Evolutionary conservation across 495 filamentous ascomycete genomes (phyloP), one percentile per base, ranked within the genome.

Genomic region (Hypoxylon perforatum): DNA sequence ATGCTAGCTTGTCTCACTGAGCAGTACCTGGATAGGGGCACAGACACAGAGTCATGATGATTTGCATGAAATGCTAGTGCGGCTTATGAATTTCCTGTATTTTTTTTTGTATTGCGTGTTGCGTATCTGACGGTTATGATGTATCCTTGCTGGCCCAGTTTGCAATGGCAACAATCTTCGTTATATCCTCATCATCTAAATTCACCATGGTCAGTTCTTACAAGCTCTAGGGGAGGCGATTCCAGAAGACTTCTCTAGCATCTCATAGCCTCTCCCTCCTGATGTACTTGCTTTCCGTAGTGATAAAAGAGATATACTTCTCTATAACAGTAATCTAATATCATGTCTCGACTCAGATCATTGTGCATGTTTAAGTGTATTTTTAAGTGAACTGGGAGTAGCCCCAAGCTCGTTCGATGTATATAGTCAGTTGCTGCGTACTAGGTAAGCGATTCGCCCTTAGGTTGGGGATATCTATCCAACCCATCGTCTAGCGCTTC

Each of bases 401-500:
- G 22, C 14, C 12, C 51, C n/a, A 22, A 0, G 36, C 28, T 4
- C 25, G 17, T 21, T n/a, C 14, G 9, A 38, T 23, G 54, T 14
- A 46, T 8, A 36, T 10, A 57, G 25, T 3, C 4, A 21, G 23
- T 47, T 22, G 23, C 17, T 23, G 9, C 7, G 18, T 12, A 36
- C 17, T 23, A 6, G 6, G 18, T 12, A 36, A 8, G 8, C 28
- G 14, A 11, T 21, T 28, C 30, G 36, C 5, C 12, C n/a, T 39
- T 46, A 19, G 8, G 9, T 28, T 46, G 4, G 14, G 7, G 7
- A 23, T 42, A 8, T 17, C 25, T 70, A 92, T 57, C 92, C 91
- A 67, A 96, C 91, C 93, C 93, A 97, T 75, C 88, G 82, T 77
- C 93, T 87, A 11, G 90, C 91, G 70, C 88, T 92, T 76, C 83